Evolutionary conservation across 495 filamentous ascomycete species (phyloP).

Genomic region (Xylaria longipes): DNA sequence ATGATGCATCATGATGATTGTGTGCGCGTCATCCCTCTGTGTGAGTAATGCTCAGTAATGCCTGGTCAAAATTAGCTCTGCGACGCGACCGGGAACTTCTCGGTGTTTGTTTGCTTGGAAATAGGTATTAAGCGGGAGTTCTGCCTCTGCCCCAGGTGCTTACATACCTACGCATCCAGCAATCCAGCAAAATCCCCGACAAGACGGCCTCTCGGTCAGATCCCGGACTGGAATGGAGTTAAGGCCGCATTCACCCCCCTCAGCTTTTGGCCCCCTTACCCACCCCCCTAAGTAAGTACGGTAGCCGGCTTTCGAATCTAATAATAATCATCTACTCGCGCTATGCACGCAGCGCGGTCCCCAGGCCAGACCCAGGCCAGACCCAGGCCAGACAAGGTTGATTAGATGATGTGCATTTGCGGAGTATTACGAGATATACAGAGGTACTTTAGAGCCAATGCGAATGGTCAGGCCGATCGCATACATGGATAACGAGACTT

Average conservation of each 20-base stretch:
- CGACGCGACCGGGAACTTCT: background rate
- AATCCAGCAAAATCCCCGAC: slow-evolving; percentile 6
- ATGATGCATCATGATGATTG: slow-evolving; percentile 17
- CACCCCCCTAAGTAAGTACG: too few relatives aligned
- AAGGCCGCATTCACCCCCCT: slow-evolving; percentile 11
- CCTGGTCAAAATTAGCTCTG: background rate
- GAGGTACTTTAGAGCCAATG: background rate
- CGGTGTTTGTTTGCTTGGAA: slow-evolving; percentile 20
- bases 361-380: background rate
- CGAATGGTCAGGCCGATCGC: slow-evolving; percentile 10
- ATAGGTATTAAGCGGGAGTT: background rate
- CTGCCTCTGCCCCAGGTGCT: slow-evolving; percentile 1
- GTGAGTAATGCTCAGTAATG: slow-evolving; percentile 18
- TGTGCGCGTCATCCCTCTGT: background rate
- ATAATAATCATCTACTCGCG: slow-evolving; percentile 7
- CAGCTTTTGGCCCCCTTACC: background rate
- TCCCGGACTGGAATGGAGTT: slow-evolving; percentile 14
- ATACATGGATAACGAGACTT: background rate
- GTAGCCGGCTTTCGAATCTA: slow-evolving; percentile 2
- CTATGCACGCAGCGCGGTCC: slow-evolving; percentile 4
- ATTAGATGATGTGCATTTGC: slow-evolving; percentile 15
- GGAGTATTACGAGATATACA: slow-evolving; percentile 11
- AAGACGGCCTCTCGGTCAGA: slow-evolving; percentile 12
- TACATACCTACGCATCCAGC: background rate
- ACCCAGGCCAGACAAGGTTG: background rate